These are phyloP conservation scores for Cytospora schulzeri DNA, from an alignment of 2,329 filamentous ascomycete genomes.

Conservation along the genomic window DNA sequence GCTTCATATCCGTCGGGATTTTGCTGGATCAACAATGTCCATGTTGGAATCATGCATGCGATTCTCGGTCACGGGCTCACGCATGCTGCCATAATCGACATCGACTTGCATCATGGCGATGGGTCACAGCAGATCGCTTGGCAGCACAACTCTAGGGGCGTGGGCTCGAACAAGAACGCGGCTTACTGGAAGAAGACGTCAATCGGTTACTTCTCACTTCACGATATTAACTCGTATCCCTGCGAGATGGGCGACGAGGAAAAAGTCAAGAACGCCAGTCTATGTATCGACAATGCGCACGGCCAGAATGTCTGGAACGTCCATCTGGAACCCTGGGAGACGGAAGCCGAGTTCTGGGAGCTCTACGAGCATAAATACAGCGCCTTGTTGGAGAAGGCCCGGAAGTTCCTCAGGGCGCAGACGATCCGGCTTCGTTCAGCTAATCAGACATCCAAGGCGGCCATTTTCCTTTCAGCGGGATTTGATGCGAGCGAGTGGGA, in stretches of 20 bases:
- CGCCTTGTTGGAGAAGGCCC: conserved; percentile 77
- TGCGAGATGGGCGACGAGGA: conserved; percentile 93
- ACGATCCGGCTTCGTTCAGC: conserved; percentile 63
- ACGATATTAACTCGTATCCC: conserved; percentile 98
- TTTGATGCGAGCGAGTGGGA: conserved; percentile 98
- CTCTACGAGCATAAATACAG: conserved; percentile 81
- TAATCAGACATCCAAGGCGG: conserved; percentile 71
- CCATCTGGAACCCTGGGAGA: conserved; percentile 86
- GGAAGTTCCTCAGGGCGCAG: conserved; percentile 73
- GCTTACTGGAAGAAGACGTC: conserved; percentile 78
- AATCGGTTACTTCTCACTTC: conserved; percentile 94
- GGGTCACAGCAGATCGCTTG: conserved; percentile 95
- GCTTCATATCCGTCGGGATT: conserved; percentile 89
- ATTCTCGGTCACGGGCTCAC: conserved; percentile 82
- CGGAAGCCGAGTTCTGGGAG: conserved; percentile 81
- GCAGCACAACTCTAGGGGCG: conserved; percentile 78
- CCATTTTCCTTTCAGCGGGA: conserved; percentile 92
- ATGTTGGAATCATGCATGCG: conserved; percentile 92
- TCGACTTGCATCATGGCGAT: conserved; percentile 89
- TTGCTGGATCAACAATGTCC: conserved; percentile 98
- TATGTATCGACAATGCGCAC: conserved; percentile 93
- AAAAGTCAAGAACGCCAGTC: conserved; percentile 89
- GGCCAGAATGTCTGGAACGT: conserved; percentile 96
- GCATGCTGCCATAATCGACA: conserved; percentile 91
- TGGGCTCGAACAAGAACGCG: conserved; percentile 67